These are phyloP conservation scores for Herpetomonas samuelpessoai DNA, from an alignment of 208 protist genomes.

Conservation along the genomic window DNA sequence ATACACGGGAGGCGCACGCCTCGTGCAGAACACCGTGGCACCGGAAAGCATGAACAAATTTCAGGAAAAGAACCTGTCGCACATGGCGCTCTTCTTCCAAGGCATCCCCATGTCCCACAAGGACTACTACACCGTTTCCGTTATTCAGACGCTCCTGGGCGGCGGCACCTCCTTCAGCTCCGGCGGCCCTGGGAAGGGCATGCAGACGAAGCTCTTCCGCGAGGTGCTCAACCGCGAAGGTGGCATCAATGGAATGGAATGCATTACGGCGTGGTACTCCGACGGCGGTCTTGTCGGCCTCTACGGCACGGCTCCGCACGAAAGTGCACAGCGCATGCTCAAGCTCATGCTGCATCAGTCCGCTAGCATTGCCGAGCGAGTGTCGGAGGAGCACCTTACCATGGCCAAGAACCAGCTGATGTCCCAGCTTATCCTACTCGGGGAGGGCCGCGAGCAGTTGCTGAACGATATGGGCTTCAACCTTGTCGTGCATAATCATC, in stretches of 20 bases:
- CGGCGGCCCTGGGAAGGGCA: conserved; percentile 91
- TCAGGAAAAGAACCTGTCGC: conserved; percentile 87
- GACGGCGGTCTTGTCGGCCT: conserved; percentile 85
- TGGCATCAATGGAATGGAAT: conserved; percentile 81
- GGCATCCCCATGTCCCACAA: conserved; percentile 79
- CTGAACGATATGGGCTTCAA: conserved; percentile 90
- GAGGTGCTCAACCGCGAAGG: conserved; percentile 81
- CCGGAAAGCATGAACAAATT: conserved; percentile 92
- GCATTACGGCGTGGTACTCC: conserved; percentile 91
- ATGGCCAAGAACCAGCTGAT: conserved; percentile 90
- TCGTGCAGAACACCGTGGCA: conserved; percentile 79
- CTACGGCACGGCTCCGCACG: conserved; percentile 84
- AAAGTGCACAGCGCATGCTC: conserved; percentile 59
- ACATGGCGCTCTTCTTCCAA: conserved; percentile 85
- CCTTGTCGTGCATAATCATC: conserved; percentile 77
- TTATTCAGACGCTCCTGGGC: conserved; percentile 87
- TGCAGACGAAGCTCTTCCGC: conserved; percentile 91
- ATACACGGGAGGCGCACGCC: conserved; percentile 74
- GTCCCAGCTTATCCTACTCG: conserved; percentile 83
- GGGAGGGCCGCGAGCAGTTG: conserved; percentile 77
- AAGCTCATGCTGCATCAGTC: conserved; percentile 78
- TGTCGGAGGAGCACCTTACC: conserved; percentile 68
- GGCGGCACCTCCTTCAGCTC: conserved; percentile 90
- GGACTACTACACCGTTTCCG: conserved; percentile 86
- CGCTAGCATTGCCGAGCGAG: conserved; percentile 70